Evolutionary conservation across 176 grass and related monocot genomes (phyloP).

Genomic region (Carex cristatella): DNA sequence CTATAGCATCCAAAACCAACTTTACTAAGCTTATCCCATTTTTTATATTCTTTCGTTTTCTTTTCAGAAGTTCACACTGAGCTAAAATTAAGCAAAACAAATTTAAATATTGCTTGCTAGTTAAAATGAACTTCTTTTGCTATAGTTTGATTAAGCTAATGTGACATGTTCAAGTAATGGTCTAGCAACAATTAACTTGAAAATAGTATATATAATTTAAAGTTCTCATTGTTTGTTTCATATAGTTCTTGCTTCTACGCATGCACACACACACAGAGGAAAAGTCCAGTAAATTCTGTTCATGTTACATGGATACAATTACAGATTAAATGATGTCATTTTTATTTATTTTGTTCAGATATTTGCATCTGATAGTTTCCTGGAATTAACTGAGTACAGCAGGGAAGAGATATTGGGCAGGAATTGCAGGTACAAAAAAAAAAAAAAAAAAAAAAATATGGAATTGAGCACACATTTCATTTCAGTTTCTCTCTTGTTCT

Average conservation of each 20-base stretch:
- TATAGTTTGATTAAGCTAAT: not conserved
- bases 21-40: not conserved
- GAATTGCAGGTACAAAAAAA: constrained; percentile 60
- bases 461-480: not conserved
- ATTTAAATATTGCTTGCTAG: not conserved
- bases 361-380: constrained; percentile 83
- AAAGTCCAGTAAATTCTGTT: not conserved
- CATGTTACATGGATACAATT: not conserved
- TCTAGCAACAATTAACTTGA: not conserved
- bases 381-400: constrained; percentile 71
- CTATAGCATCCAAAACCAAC: not conserved
- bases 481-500: constrained; percentile 1
- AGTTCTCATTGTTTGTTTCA: not conserved
- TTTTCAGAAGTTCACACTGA: not conserved
- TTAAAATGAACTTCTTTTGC: not conserved
- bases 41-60: not conserved
- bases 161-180: not conserved
- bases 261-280: not conserved
- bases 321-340: not conserved
- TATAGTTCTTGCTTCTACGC: not conserved
- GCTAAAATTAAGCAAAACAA: not conserved
- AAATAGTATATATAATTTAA: not conserved
- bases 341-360: constrained; percentile 40
- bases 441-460: not conserved
- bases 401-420: constrained; percentile 86